Evolutionary conservation across 1,284 basidiomycete genomes (phyloP).

Genomic region (Blastosporella zonata): DNA sequence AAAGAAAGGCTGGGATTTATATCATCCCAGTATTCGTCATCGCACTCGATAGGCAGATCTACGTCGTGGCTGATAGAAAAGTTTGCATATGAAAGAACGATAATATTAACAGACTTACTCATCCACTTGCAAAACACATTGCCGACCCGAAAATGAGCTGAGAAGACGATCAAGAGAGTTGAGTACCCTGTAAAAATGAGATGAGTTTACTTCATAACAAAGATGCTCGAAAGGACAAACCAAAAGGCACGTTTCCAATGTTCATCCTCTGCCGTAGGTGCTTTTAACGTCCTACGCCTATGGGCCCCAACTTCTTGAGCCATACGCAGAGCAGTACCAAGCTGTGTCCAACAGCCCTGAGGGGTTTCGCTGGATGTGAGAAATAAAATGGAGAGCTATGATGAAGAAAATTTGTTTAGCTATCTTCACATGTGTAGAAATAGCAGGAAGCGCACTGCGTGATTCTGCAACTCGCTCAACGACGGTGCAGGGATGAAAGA

Average conservation of each 20-base stretch:
- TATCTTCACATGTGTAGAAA: conserved; percentile 11
- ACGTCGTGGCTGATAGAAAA: conserved; percentile 51
- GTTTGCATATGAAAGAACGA: background rate
- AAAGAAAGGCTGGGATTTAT: conserved; percentile 41
- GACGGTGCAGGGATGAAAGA: conserved; percentile 56
- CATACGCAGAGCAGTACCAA: conserved; percentile 55
- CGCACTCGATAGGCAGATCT: conserved; percentile 62
- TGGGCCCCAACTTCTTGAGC: conserved; percentile 57
- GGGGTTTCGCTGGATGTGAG: conserved; percentile 34
- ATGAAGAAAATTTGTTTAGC: conserved; percentile 9
- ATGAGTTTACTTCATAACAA: no score
- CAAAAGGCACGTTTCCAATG: conserved; percentile 73
- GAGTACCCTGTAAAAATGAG: conserved; percentile 43
- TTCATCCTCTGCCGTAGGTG: conserved; percentile 49
- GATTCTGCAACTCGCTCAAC: conserved; percentile 69
- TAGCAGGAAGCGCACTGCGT: conserved; percentile 34
- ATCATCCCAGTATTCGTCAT: conserved; percentile 70
- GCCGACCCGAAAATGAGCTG: conserved; percentile 61
- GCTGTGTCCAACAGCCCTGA: conserved; percentile 57
- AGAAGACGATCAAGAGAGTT: conserved; percentile 47
- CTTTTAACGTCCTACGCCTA: conserved; percentile 31
- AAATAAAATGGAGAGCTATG: conserved; percentile 34
- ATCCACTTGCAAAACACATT: conserved; percentile 63
- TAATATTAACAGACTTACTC: conserved; percentile 41
- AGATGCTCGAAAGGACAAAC: conserved; percentile 28